Conservation (phyloP, 345 rosid genomes). For the Lepidium aucheri region DNA sequence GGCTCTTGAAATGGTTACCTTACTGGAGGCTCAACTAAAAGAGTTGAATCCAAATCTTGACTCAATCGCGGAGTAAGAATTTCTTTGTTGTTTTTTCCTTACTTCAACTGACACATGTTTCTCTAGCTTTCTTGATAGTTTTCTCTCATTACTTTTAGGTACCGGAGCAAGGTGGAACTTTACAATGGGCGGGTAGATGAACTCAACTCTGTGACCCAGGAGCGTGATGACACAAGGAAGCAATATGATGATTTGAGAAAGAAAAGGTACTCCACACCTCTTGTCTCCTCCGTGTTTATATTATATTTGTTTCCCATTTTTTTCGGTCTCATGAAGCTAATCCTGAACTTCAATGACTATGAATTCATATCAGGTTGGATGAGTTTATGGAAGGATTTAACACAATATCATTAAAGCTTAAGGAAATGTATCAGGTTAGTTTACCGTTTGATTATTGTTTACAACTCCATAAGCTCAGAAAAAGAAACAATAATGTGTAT, state of each 20-base stretch:
- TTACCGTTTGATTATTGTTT: background rate
- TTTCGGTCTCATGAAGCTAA: conserved; percentile 11
- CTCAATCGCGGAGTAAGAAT: conserved; percentile 79
- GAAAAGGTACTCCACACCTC: conserved; percentile 47
- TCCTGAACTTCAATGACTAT: conserved; percentile 13
- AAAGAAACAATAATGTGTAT: background rate
- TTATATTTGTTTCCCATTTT: background rate
- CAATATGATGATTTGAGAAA: conserved; percentile 84
- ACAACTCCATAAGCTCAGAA: background rate
- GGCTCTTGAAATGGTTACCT: conserved; percentile 69
- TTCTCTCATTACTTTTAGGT: conserved; percentile 35
- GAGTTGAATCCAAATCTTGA: conserved; percentile 97
- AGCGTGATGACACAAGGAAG: conserved; percentile 80
- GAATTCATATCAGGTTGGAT: conserved; percentile 60
- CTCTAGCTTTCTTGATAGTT: background rate
- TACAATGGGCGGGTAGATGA: conserved; percentile 80
- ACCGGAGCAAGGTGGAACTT: conserved; percentile 57
- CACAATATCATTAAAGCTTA: conserved; percentile 81
- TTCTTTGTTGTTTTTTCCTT: background rate
- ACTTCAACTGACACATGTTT: background rate
- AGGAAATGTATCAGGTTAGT: conserved; percentile 99
- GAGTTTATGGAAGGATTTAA: conserved; percentile 98
- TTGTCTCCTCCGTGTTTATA: background rate
- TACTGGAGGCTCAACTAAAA: conserved; percentile 84
- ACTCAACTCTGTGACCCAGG: conserved; percentile 63